Evolutionary conservation across 2,329 filamentous ascomycete genomes (phyloP).

Genomic region (Apiospora pterosperma): DNA sequence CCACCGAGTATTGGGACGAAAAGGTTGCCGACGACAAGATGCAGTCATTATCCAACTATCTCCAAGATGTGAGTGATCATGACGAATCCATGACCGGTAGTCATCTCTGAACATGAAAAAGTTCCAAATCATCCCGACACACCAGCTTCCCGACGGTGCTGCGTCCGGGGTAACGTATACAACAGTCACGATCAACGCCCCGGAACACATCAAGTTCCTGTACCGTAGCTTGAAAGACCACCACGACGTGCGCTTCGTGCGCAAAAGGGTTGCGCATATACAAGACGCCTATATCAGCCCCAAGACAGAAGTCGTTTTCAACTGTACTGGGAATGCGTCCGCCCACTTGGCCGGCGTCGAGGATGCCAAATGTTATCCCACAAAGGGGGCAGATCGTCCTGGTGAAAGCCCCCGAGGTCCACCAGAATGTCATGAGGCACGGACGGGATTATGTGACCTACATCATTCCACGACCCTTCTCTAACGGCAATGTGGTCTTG

Average conservation of each 20-base stretch:
- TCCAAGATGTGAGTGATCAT: conserved; percentile 31
- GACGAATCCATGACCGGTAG: not conserved
- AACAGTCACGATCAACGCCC: conserved; percentile 34
- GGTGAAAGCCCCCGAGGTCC: conserved; percentile 28
- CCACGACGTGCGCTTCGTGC: conserved; percentile 29
- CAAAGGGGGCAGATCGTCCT: conserved; percentile 36
- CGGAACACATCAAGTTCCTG: conserved; percentile 33
- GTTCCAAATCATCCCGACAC: conserved; percentile 26
- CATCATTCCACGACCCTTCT: conserved; percentile 34
- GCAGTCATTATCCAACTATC: conserved; percentile 34
- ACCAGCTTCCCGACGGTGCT: conserved; percentile 28
- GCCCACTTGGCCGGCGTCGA: conserved; percentile 30
- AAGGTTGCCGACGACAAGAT: conserved; percentile 36
- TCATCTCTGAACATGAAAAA: conserved; percentile 10
- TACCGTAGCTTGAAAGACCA: conserved; percentile 19
- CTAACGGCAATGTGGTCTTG: conserved; percentile 32
- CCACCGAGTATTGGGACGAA: conserved; percentile 39
- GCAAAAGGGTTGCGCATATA: conserved; percentile 24
- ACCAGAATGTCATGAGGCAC: conserved; percentile 35
- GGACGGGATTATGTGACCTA: conserved; percentile 37
- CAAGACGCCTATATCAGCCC: conserved; percentile 21
- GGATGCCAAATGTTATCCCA: conserved; percentile 37
- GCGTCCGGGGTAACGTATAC: conserved; percentile 33
- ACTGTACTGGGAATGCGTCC: conserved; percentile 33
- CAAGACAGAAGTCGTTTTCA: conserved; percentile 28